Evolutionary conservation across 257 asterid genomes (phyloP), one percentile per base, ranked within the genome.

Genomic region (Leonotis leonurus): DNA sequence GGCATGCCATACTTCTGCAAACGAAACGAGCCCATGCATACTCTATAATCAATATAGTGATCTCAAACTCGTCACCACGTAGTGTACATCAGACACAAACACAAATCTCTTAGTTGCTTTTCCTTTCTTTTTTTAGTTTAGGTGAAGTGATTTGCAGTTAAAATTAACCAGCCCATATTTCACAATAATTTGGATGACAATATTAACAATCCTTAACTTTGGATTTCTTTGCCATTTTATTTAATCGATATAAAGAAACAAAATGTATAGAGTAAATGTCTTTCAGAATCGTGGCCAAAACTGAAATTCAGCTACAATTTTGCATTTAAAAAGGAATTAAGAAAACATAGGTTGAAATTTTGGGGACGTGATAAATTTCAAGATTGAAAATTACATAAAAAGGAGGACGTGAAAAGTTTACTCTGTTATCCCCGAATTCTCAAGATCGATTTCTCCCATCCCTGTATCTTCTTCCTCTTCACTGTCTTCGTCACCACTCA

Each of bases 391-490:
- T 2, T 9, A n/a, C n/a, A n/a, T n/a, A n/a, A n/a, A 7, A 30
- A 24, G 4, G 0, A 11, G n/a, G n/a, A n/a, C n/a, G n/a, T 7
- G 14, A 3, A 24, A 63, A 4, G 4, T 63, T 74, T 57, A 74
- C 54, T 62, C 82, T 9, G 88, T 67, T 24, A 86, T 64, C 14
- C 73, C 81, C 16, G 95, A 40, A 57, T 77, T 89, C 53, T 87
- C 90, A 37, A 88, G 53, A 48, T 88, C 97, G 35, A 86, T 56
- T 10, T 89, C 95, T 52, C 99, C 99, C 99, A 92, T 86, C 32
- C 99, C 99, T 3, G 95, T 88, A 67, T 92, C 98, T 74, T 92
- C 98, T 70, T 92, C 97, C 77, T 78, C 97, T 74, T 89, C 97
- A 26, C 93, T 89, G 67, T 68, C 90, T 68, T 89, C 98, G 30